A percentile compares a stretch with the other conserved stretches of the same genome.
phyloP scores from a whole-genome alignment of 1,284 basidiomycete genomes.

The Inonotus obliquus region DNA sequence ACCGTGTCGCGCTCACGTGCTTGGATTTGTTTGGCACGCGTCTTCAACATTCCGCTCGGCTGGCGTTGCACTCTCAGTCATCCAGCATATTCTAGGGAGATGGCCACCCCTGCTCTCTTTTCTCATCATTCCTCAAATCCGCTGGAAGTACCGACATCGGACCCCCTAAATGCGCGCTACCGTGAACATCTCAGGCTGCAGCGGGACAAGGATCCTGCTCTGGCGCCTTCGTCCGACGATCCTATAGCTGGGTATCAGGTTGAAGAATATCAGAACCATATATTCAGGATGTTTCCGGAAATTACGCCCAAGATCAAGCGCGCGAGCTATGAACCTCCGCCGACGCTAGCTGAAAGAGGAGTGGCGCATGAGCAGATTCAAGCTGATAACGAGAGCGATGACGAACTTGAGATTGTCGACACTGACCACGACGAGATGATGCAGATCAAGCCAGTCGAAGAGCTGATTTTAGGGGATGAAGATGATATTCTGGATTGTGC shows the following conservation, averaged over 20 bases:
- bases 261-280: conserved; percentile 48
- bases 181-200: conserved; percentile 36
- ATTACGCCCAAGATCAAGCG: background rate
- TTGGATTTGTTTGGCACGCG: background rate
- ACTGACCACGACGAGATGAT: conserved; percentile 13
- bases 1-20: conserved; percentile 1
- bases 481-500: conserved; percentile 29
- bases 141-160: conserved; percentile 64
- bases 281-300: conserved; percentile 25
- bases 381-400: conserved; percentile 48
- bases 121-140: conserved; percentile 79
- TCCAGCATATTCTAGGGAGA: conserved; percentile 8
- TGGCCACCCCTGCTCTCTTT: conserved; percentile 38
- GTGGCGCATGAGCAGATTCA: conserved; percentile 22
- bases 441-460: background rate
- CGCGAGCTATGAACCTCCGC: background rate
- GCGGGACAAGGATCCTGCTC: conserved; percentile 25
- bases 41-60: background rate
- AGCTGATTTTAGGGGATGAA: conserved; percentile 16
- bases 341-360: conserved; percentile 27
- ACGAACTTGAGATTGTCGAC: conserved; percentile 35
- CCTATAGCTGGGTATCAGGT: conserved; percentile 35
- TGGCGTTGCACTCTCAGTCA: background rate
- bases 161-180: conserved; percentile 48
- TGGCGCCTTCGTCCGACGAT: conserved; percentile 44